Evolutionary conservation across 2,329 filamentous ascomycete species (phyloP).

Genomic region (Lecanosticta acicola): DNA sequence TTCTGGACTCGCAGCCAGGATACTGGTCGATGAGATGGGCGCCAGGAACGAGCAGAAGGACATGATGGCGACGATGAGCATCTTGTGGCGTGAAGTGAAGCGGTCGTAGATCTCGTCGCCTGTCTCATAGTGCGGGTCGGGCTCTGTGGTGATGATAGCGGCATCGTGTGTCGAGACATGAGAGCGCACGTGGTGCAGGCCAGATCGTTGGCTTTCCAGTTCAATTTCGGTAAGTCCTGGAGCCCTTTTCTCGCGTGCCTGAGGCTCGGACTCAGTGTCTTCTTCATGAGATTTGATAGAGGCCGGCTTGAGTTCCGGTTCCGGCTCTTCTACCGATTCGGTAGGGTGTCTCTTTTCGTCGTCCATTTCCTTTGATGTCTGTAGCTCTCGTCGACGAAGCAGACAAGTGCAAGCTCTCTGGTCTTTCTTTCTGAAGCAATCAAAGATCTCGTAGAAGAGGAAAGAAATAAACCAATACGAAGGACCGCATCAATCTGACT

Average conservation of each 20-base stretch:
- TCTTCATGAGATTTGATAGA: constrained; percentile 9
- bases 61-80: constrained; percentile 61
- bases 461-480: neutral
- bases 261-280: constrained; percentile 3
- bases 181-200: constrained; percentile 25
- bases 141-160: constrained; percentile 9
- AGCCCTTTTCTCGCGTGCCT: constrained; percentile 6
- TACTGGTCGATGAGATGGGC: constrained; percentile 67
- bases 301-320: constrained; percentile 7
- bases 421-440: no score
- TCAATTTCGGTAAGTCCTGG: constrained; percentile 7
- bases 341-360: constrained; percentile 12
- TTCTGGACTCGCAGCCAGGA: constrained; percentile 68
- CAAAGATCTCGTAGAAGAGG: neutral
- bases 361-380: neutral
- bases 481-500: neutral
- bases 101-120: constrained; percentile 58
- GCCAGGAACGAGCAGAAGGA: constrained; percentile 72
- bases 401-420: no score
- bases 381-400: no score
- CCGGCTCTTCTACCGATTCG: constrained; percentile 17
- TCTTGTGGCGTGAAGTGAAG: constrained; percentile 57
- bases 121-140: constrained; percentile 35
- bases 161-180: constrained; percentile 31
- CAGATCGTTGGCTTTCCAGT: constrained; percentile 14